A percentile compares a stretch with the other conserved stretches of the same genome.
phyloP scores from a whole-genome alignment of 345 rosid species.

The Syzygium oleosum region DNA sequence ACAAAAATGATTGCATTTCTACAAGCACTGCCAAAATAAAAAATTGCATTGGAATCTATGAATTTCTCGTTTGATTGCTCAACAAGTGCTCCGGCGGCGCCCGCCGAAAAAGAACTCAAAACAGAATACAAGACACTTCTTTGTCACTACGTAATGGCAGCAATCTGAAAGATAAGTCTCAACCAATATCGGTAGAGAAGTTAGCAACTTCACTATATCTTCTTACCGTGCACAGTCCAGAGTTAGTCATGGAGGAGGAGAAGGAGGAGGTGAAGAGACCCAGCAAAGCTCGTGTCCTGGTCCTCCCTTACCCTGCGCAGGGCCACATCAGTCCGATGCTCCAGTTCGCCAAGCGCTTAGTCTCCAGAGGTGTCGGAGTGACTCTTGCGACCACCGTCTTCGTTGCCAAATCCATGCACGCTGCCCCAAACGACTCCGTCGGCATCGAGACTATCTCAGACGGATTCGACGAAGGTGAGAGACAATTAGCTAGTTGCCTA shows the following conservation, averaged over 20 bases:
- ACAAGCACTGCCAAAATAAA: neutral
- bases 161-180: neutral
- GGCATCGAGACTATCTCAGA: slow-evolving; percentile 23
- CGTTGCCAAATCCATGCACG: neutral
- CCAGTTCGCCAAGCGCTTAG: slow-evolving; percentile 6
- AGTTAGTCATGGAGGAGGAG: neutral
- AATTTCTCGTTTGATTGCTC: neutral
- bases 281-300: neutral
- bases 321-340: slow-evolving; percentile 12
- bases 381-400: neutral
- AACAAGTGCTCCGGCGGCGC: too few species aligned
- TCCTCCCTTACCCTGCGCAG: slow-evolving; percentile 3
- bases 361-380: neutral
- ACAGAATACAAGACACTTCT: neutral
- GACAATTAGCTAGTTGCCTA: neutral
- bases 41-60: neutral
- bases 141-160: neutral
- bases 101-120: too few species aligned
- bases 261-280: neutral
- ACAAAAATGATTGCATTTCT: neutral
- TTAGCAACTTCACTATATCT: neutral
- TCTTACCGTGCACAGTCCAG: neutral
- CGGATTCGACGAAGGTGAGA: slow-evolving; percentile 21
- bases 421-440: neutral
- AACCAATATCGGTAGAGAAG: neutral